These are phyloP conservation scores for Suhomyces maxii DNA, from an alignment of 1,139 yeast species.

Conservation along the genomic window DNA sequence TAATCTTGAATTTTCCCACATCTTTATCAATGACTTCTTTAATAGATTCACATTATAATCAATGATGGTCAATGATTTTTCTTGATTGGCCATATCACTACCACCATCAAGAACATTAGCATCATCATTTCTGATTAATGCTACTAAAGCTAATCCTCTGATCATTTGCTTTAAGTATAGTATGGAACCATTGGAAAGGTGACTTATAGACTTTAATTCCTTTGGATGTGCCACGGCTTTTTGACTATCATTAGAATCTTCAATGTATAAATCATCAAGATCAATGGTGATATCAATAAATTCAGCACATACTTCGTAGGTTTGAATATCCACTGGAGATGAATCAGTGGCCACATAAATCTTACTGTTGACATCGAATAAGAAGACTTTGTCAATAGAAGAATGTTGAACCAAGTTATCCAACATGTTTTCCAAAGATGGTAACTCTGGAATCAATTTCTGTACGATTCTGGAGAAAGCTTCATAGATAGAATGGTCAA, in stretches of 20 bases:
- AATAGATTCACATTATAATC: slow-evolving; percentile 88
- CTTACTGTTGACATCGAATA: slow-evolving; percentile 91
- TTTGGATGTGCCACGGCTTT: slow-evolving; percentile 15
- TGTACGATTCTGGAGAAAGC: slow-evolving; percentile 93
- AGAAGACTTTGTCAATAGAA: slow-evolving; percentile 86
- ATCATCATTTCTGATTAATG: slow-evolving; percentile 71
- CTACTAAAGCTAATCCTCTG: slow-evolving; percentile 87
- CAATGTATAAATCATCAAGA: slow-evolving; percentile 69
- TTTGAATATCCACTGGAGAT: slow-evolving; percentile 91
- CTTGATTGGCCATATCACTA: slow-evolving; percentile 18
- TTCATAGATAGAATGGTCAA: slow-evolving; percentile 94
- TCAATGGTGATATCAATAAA: slow-evolving; percentile 94
- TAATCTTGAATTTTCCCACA: slow-evolving; percentile 55
- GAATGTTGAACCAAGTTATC: slow-evolving; percentile 88
- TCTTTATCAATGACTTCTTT: slow-evolving; percentile 73
- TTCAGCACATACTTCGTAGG: slow-evolving; percentile 96
- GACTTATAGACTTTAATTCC: slow-evolving; percentile 66
- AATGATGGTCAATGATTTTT: slow-evolving; percentile 66
- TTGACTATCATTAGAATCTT: slow-evolving; percentile 16
- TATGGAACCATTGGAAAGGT: slow-evolving; percentile 77
- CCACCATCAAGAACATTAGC: slow-evolving; percentile 10
- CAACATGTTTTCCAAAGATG: slow-evolving; percentile 82
- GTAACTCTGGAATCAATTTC: slow-evolving; percentile 83
- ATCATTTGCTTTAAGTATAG: slow-evolving; percentile 89
- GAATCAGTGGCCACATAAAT: slow-evolving; percentile 96